Conservation (phyloP, 1,284 basidiomycete species). For the Apiotrichum montevideense region DNA sequence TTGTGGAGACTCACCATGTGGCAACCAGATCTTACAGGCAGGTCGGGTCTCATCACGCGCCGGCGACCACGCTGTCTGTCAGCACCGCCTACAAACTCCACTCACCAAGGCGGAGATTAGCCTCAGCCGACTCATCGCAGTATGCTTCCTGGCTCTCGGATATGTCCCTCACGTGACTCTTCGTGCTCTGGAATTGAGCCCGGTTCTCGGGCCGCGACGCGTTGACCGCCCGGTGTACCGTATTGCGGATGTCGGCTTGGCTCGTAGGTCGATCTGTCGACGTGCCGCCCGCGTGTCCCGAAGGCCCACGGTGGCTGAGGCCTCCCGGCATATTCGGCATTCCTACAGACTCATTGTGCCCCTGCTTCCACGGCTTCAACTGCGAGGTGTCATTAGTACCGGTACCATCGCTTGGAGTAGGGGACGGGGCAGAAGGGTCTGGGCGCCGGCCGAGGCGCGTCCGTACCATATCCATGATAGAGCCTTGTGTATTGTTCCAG, state of each 20-base stretch:
- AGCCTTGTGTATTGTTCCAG: neutral
- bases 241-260: constrained; percentile 29
- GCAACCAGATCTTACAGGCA: constrained; percentile 56
- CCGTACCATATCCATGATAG: constrained; percentile 3
- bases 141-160: constrained; percentile 72
- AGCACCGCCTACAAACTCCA: neutral
- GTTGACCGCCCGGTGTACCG: constrained; percentile 62
- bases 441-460: neutral
- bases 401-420: neutral
- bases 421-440: neutral
- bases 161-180: constrained; percentile 63
- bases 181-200: constrained; percentile 53
- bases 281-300: neutral
- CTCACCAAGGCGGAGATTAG: constrained; percentile 54
- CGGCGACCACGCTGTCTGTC: constrained; percentile 10
- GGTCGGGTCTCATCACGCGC: constrained; percentile 2
- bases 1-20: constrained; percentile 54
- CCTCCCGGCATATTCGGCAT: no score
- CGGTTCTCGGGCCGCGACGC: constrained; percentile 62
- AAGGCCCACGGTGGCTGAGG: neutral
- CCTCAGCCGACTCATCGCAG: constrained; percentile 69
- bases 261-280: constrained; percentile 23
- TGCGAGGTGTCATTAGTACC: no score
- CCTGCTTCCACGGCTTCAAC: no score
- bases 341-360: no score